Evolutionary conservation across 257 asterid genomes (phyloP), one percentile per base, ranked within the genome.

Genomic region (Dorcoceras hygrometricum): DNA sequence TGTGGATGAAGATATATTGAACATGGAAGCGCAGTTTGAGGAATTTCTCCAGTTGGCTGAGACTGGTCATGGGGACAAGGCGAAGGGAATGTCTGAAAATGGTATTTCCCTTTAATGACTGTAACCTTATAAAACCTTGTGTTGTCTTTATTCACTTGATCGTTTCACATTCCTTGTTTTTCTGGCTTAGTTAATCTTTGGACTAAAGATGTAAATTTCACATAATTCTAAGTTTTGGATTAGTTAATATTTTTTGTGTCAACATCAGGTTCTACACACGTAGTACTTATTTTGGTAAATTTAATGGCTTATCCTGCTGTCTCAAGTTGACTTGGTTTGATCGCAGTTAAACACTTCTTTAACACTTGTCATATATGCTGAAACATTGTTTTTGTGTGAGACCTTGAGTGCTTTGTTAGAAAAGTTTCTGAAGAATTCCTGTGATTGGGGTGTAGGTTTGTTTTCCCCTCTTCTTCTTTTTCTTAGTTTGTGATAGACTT

Each of bases 11-110:
- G 97, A 92, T 23, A 81, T 83, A 62, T 70, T 87, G 76, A 83
- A 81, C 74, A 89, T 92, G 91, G 98, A 92, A 76, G 85, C 85
- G 11, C 95, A 89, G 80, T 92, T 80, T 60, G 96, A 89, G 82
- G 97, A 92, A 61, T 89, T 89, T 74, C 95, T 89, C 65, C 83
- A 71, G 61, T 87, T 80, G 10, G 63, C 89, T 11, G 86, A 77
- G 62, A 43, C 82, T 27, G 89, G 59, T 14, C 75, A 72, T 19
- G 86, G 74, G 57, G 28, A 67, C 0, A 67, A 68, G 53, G 63
- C 82, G 46, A 61, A 66, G 66, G 80, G 72, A 65, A 69, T 50
- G 19, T 57, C 48, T 19, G 76, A 73, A 63, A 72, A 81, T 71
- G 96, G 95, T 88, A 81, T 28, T 54, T 46, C 20, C 20, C 8